These are phyloP conservation scores for Colletotrichum brevisporum DNA, from an alignment of 2,329 filamentous ascomycete genomes.

Conservation along the genomic window DNA sequence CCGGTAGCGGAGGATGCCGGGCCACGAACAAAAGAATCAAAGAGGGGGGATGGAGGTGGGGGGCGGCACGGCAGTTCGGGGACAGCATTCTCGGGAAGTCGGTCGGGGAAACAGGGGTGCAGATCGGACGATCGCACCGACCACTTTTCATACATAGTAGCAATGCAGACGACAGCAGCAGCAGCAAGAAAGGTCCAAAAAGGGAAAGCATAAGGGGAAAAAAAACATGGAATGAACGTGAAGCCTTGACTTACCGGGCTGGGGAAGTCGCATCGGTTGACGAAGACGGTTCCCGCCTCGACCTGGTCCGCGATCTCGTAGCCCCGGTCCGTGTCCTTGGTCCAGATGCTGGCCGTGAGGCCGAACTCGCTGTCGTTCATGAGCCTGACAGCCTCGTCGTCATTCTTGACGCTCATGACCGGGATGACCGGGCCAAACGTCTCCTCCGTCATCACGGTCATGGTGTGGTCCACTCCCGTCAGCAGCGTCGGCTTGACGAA, in stretches of 20 bases:
- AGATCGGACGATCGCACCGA: constrained; percentile 13
- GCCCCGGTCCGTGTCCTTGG: constrained; percentile 83
- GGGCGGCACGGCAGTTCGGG: not conserved
- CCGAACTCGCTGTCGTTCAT: constrained; percentile 98
- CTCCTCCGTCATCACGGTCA: constrained; percentile 93
- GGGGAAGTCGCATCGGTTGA: constrained; percentile 94
- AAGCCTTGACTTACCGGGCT: constrained; percentile 80
- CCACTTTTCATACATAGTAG: too few relatives aligned
- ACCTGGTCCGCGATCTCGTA: constrained; percentile 84
- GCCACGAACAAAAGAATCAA: not conserved
- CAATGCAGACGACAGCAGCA: too few relatives aligned
- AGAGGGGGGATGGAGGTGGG: not conserved
- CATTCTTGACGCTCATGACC: constrained; percentile 86
- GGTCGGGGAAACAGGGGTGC: constrained; percentile 1
- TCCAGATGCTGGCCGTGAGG: constrained; percentile 97
- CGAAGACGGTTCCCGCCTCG: constrained; percentile 95
- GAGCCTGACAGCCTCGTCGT: constrained; percentile 83
- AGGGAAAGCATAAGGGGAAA: too few relatives aligned
- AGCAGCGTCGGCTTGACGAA: constrained; percentile 90
- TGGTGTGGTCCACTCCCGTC: constrained; percentile 82
- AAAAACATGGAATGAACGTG: not conserved
- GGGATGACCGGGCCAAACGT: constrained; percentile 95
- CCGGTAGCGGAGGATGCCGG: constrained; percentile 10
- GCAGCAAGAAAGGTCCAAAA: too few relatives aligned
- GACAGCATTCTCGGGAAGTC: constrained; percentile 13